Percentiles rank a stretch among this genome's conserved stretches.
These are phyloP conservation scores for Colletotrichum sp. DNA, from an alignment of 2,329 filamentous ascomycete species.

Conservation along the genomic window DNA sequence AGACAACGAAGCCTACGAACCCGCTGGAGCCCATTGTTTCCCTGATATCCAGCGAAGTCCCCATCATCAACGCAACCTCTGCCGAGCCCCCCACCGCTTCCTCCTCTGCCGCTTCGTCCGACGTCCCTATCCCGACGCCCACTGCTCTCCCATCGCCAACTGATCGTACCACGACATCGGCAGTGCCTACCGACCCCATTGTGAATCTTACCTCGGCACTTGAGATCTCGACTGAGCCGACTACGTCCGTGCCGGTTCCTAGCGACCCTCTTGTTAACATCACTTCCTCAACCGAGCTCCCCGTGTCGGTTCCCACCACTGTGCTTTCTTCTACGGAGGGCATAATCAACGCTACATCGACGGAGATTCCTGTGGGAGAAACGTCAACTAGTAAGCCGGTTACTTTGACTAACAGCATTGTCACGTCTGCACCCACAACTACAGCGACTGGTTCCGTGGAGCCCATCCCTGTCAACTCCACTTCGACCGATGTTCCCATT, in stretches of 20 bases:
- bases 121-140: slow-evolving; percentile 5
- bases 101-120: not conserved
- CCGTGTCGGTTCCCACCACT: not conserved
- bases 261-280: slow-evolving; percentile 9
- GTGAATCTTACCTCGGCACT: slow-evolving; percentile 2
- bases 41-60: slow-evolving; percentile 10
- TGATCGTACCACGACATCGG: slow-evolving; percentile 9
- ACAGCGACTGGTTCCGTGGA: slow-evolving; percentile 44
- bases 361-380: not conserved
- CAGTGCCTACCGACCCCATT: not conserved
- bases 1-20: slow-evolving; percentile 2
- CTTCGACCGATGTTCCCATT: not conserved
- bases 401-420: not conserved
- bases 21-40: slow-evolving; percentile 18
- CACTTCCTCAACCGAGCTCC: slow-evolving; percentile 8
- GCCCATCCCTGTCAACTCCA: slow-evolving; percentile 6
- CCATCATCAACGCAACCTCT: slow-evolving; percentile 7
- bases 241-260: not conserved
- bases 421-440: slow-evolving; percentile 39
- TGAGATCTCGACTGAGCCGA: not conserved
- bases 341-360: slow-evolving; percentile 4
- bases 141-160: slow-evolving; percentile 12
- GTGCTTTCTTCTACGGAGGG: not conserved
- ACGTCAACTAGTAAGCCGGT: slow-evolving; percentile 3
- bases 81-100: not conserved